Conservation (phyloP, 768 basidiomycete genomes). For the Suillus paluster region DNA sequence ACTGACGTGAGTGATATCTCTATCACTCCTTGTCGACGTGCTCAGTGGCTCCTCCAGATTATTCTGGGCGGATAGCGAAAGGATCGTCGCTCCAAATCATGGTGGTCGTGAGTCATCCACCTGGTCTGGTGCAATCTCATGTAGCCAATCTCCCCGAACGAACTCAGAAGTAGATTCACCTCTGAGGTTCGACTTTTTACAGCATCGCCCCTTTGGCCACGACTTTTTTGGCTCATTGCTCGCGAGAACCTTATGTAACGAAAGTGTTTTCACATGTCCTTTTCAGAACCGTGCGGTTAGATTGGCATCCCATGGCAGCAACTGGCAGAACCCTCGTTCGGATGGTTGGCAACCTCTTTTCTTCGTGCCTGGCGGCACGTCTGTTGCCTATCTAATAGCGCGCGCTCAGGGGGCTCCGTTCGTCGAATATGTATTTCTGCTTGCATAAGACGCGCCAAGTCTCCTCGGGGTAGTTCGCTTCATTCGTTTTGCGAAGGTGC, state of each 20-base stretch:
- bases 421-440: neutral
- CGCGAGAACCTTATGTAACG: neutral
- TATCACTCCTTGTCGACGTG: neutral
- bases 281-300: neutral
- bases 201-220: neutral
- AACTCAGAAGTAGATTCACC: neutral
- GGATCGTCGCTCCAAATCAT: neutral
- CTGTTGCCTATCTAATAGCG: constrained; percentile 1
- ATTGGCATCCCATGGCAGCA: neutral
- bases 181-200: neutral
- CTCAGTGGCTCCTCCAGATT: neutral
- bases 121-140: neutral
- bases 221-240: neutral
- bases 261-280: neutral
- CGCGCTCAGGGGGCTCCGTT: neutral
- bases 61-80: neutral
- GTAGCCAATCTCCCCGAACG: neutral
- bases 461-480: neutral
- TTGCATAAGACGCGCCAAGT: neutral
- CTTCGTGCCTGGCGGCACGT: neutral
- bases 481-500: neutral
- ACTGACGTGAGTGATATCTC: neutral
- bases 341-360: neutral
- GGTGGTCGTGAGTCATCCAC: too few relatives aligned
- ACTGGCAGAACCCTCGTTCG: neutral